Evolutionary conservation across 1,139 yeast genomes (phyloP).

Genomic region (Tardiomyces digboiensis): DNA sequence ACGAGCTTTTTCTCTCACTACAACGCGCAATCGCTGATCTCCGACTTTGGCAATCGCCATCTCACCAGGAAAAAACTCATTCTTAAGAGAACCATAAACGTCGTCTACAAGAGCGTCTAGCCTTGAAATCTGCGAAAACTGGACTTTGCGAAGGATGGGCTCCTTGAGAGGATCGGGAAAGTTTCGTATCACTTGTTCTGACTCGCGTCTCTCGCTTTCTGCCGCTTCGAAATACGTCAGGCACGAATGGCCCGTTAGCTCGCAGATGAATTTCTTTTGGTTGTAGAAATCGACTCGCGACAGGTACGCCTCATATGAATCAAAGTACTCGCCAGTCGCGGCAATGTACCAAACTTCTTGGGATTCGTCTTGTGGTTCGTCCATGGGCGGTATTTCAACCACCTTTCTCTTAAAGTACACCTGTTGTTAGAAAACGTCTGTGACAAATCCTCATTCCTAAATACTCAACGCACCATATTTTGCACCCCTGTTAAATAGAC

Average conservation of each 20-base stretch:
- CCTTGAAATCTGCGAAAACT: slow-evolving; percentile 76
- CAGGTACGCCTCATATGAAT: slow-evolving; percentile 64
- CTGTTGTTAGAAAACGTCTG: slow-evolving; percentile 6
- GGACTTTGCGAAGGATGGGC: slow-evolving; percentile 77
- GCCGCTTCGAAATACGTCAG: slow-evolving; percentile 85
- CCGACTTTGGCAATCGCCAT: slow-evolving; percentile 47
- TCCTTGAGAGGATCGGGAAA: slow-evolving; percentile 91
- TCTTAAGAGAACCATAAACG: slow-evolving; percentile 57
- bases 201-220: slow-evolving; percentile 47
- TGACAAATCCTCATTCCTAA: too few relatives aligned
- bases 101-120: slow-evolving; percentile 83
- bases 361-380: slow-evolving; percentile 17
- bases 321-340: slow-evolving; percentile 83
- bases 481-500: too few relatives aligned
- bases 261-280: slow-evolving; percentile 81
- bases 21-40: slow-evolving; percentile 37
- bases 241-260: slow-evolving; percentile 90
- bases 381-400: slow-evolving; percentile 18
- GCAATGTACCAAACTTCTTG: slow-evolving; percentile 58
- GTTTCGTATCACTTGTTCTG: slow-evolving; percentile 55
- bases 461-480: too few relatives aligned
- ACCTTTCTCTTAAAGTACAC: slow-evolving; percentile 26
- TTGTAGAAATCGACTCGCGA: slow-evolving; percentile 31
- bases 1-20: slow-evolving; percentile 45
- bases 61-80: slow-evolving; percentile 91